These are phyloP conservation scores for Colletotrichum orbiculare DNA, from an alignment of 2,329 filamentous ascomycete species.

Conservation along the genomic window DNA sequence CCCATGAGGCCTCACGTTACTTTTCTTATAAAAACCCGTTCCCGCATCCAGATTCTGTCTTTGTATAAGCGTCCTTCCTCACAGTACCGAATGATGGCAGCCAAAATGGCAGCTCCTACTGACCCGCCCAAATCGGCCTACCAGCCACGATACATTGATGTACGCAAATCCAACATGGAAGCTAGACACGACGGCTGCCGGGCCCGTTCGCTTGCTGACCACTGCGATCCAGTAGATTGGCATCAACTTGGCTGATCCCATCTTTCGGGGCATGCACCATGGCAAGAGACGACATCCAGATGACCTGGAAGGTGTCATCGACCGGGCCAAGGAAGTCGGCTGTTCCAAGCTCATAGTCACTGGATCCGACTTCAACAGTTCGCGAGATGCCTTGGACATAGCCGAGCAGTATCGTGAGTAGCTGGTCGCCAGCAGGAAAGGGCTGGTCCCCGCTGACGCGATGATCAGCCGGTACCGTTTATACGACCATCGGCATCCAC, in stretches of 20 bases:
- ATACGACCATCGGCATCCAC: conserved; percentile 92
- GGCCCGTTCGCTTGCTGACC: conserved; percentile 28
- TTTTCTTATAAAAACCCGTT: conserved; percentile 5
- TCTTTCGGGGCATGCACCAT: conserved; percentile 87
- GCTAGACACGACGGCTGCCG: background rate
- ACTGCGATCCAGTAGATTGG: conserved; percentile 70
- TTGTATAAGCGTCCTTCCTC: conserved; percentile 11
- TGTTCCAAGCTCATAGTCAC: conserved; percentile 94
- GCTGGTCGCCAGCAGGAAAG: background rate
- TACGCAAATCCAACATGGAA: conserved; percentile 48
- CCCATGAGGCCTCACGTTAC: conserved; percentile 13
- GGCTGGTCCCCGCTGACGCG: conserved; percentile 30
- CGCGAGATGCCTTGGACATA: conserved; percentile 77
- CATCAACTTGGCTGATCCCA: conserved; percentile 94
- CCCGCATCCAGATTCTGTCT: conserved; percentile 1
- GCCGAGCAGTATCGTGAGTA: conserved; percentile 78
- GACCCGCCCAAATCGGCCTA: conserved; percentile 43
- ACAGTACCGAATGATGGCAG: conserved; percentile 1
- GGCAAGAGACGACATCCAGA: conserved; percentile 79
- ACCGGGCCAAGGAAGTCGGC: conserved; percentile 80
- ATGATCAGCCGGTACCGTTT: conserved; percentile 78
- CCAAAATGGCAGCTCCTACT: conserved; percentile 24
- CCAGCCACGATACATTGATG: conserved; percentile 71
- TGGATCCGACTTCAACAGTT: conserved; percentile 86
- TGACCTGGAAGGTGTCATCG: conserved; percentile 81